Base-by-base conservation (phyloP, 2,329 filamentous ascomycete genomes). In the Trichophyton simii region DNA sequence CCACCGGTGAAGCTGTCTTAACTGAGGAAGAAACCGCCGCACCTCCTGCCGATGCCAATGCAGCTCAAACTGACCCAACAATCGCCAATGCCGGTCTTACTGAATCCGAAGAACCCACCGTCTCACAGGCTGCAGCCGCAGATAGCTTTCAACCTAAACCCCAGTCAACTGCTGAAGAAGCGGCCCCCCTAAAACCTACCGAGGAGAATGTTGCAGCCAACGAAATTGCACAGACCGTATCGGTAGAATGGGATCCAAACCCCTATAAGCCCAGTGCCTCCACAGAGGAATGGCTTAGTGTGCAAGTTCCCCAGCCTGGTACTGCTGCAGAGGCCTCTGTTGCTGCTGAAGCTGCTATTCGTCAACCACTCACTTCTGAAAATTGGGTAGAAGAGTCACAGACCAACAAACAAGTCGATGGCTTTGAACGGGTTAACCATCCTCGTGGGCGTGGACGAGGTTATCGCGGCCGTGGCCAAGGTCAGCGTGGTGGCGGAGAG, bases 311-410 rank as follows among this genome's bases (percentile, higher is more conserved):
- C 42, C 22, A 8, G n/a, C 11, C 22, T 54, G 50, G 22, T 13
- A 48, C 44, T 11, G 44, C 44, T 20, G 18, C 44, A 11, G 5
- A 76, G 77, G 7, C 73, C 77, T 36, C 20, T 22, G 22, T 58
- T 18, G 59, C 58, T 54, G 52, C 36, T 42, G 36, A 42, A 41
- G 38, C 57, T 54, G 42, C 60, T 9, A 20, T 48, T 31, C 55
- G 20, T 7, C 60, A 46, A 22, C 60, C 63, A 1, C 50, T 50
- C 44, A 18, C 80, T 80, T 68, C 79, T 34, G 84, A 87, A 70
- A 90, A 86, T 68, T 95, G 89, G 89, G 89, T 89, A 28, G 90
- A 95, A 68, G 88, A 94, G 41, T 15, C 67, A 41, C 46, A 31
- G 15, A 41, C 48, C 25, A 54, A 22, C 44, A 31, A 62, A 44